A percentile compares a stretch with the other conserved stretches of the same genome.
Evolutionary conservation across 306 rosid species (phyloP).

Genomic region (Fragaria nilgerrensis): DNA sequence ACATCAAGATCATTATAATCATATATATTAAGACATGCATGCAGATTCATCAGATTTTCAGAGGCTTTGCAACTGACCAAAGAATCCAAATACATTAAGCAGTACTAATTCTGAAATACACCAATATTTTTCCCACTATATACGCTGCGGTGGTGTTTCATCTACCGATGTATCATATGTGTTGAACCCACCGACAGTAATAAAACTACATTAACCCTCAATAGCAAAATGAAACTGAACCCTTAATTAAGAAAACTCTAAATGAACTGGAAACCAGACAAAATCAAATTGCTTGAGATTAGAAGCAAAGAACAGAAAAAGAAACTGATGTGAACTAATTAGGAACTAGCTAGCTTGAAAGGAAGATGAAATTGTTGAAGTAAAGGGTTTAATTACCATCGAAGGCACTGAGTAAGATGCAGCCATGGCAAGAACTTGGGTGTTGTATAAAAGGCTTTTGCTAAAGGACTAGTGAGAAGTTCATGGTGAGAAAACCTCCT

Average conservation of each 20-base stretch:
- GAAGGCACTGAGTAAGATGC: conserved; percentile 80
- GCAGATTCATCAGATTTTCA: background rate
- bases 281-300: background rate
- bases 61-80: background rate
- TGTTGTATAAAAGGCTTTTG: background rate
- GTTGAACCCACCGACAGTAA: background rate
- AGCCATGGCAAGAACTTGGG: conserved; percentile 61
- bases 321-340: background rate
- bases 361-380: background rate
- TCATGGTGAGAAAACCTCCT: conserved; percentile 23
- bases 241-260: background rate
- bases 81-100: background rate
- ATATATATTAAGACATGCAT: background rate
- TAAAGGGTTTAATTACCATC: conserved; percentile 43
- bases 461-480: conserved; percentile 32
- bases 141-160: background rate
- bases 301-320: background rate
- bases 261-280: background rate
- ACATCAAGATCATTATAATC: conserved; percentile 4
- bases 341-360: background rate
- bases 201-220: background rate
- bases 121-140: background rate
- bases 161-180: background rate
- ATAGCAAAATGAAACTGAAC: background rate
- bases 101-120: background rate